phyloP scores from a whole-genome alignment of 2,329 filamentous ascomycete genomes.

The Scytalidium lignicola region DNA sequence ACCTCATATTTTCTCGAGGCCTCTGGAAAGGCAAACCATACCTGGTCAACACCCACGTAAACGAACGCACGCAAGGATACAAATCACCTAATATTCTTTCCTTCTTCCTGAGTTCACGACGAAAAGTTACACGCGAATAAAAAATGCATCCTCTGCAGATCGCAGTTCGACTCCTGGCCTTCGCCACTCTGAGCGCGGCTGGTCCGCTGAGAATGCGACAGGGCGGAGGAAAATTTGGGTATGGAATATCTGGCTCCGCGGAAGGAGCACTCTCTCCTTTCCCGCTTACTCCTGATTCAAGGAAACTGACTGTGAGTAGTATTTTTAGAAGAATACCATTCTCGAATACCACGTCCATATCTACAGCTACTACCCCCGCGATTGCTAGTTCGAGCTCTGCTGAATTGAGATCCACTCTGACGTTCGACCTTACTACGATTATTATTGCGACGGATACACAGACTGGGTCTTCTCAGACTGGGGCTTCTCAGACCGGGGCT shows the following conservation, averaged over 20 bases:
- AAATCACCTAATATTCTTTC: too few relatives aligned
- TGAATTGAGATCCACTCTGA: not conserved
- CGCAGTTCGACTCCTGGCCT: not conserved
- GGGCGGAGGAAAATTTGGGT: not conserved
- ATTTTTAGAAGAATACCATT: not conserved
- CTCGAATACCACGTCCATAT: conserved; percentile 6
- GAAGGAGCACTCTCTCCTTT: too few relatives aligned
- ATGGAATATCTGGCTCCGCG: not conserved
- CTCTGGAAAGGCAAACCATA: too few relatives aligned
- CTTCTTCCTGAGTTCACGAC: not conserved
- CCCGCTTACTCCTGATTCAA: too few relatives aligned
- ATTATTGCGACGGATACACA: not conserved
- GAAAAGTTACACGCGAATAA: not conserved
- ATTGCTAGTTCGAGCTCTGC: not conserved
- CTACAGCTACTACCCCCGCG: conserved; percentile 12
- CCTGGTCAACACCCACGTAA: too few relatives aligned
- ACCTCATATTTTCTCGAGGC: too few relatives aligned
- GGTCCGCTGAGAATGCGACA: not conserved
- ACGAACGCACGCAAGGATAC: too few relatives aligned
- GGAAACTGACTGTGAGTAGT: not conserved
- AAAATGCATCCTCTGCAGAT: not conserved
- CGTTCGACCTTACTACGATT: not conserved
- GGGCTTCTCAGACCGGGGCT: too few relatives aligned
- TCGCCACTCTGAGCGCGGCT: not conserved
- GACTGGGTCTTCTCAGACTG: not conserved